Evolutionary conservation across 2,329 filamentous ascomycete species (phyloP).

Genomic region (Fusarium tjaetaba): DNA sequence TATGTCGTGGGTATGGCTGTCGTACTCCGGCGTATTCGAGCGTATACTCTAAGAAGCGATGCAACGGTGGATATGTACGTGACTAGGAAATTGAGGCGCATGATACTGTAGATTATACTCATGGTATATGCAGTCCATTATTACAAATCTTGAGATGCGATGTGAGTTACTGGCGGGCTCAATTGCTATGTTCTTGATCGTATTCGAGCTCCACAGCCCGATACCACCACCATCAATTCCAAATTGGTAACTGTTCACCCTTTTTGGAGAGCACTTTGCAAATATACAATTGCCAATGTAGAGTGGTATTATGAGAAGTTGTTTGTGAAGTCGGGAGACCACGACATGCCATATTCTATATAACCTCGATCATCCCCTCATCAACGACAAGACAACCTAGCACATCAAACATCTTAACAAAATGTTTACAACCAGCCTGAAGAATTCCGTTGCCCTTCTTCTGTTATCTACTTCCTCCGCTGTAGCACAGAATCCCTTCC

Average conservation of each 20-base stretch:
- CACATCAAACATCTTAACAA: neutral
- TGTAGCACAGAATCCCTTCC: neutral
- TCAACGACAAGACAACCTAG: neutral
- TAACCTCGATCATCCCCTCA: neutral
- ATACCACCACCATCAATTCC: too few relatives aligned
- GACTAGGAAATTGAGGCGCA: neutral
- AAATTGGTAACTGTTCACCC: too few relatives aligned
- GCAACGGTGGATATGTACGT: neutral
- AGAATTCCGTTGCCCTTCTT: neutral
- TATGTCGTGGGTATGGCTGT: neutral
- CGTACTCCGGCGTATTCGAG: conserved; percentile 17
- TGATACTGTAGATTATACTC: accelerated
- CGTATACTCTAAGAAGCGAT: neutral
- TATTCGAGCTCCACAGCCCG: too few relatives aligned
- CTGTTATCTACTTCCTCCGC: neutral
- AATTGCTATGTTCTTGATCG: neutral
- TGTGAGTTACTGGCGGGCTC: too few relatives aligned
- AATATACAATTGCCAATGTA: accelerated
- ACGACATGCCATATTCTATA: neutral
- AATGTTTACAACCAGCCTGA: neutral
- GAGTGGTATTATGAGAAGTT: neutral
- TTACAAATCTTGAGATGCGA: neutral
- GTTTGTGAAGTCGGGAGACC: neutral
- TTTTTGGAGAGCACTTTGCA: too few relatives aligned
- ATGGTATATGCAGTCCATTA: accelerated